Percentiles rank a stretch among this genome's conserved stretches.
These are phyloP conservation scores for Paxillus involutus DNA, from an alignment of 768 basidiomycete species.

Conservation along the genomic window DNA sequence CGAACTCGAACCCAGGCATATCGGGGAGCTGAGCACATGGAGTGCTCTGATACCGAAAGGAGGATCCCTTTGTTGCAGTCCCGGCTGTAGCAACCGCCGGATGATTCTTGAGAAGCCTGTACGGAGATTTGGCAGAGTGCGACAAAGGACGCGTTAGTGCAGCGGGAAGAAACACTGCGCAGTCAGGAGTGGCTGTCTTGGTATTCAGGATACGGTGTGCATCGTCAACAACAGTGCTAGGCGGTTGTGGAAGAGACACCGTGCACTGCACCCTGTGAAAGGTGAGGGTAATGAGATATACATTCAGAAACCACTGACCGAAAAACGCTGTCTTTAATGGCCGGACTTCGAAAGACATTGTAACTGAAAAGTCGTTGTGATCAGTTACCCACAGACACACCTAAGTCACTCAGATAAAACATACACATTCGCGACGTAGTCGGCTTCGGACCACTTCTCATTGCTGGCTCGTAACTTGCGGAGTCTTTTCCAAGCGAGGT, in stretches of 20 bases:
- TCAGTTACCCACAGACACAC: neutral
- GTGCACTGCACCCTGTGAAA: constrained; percentile 45
- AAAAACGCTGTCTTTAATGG: constrained; percentile 39
- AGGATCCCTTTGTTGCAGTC: constrained; percentile 40
- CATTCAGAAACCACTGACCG: constrained; percentile 33
- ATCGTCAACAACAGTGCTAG: constrained; percentile 27
- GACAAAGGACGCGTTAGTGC: constrained; percentile 40
- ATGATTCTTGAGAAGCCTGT: constrained; percentile 45
- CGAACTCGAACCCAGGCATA: constrained; percentile 49
- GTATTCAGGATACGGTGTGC: constrained; percentile 41
- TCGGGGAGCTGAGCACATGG: constrained; percentile 48
- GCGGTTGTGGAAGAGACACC: constrained; percentile 49
- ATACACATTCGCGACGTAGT: constrained; percentile 55
- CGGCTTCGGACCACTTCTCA: constrained; percentile 54
- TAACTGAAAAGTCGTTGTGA: constrained; percentile 33
- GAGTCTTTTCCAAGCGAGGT: constrained; percentile 45
- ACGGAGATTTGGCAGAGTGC: constrained; percentile 43
- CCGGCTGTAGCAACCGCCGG: constrained; percentile 35
- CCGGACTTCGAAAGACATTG: constrained; percentile 47
- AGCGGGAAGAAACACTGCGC: constrained; percentile 46
- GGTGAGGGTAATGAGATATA: constrained; percentile 3
- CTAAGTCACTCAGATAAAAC: constrained; percentile 14
- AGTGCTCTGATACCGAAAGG: constrained; percentile 53
- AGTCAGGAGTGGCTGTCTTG: constrained; percentile 50
- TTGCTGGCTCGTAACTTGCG: constrained; percentile 42